Evolutionary conservation across 1,139 yeast genomes (phyloP).

Genomic region (Hansenula sp.): DNA sequence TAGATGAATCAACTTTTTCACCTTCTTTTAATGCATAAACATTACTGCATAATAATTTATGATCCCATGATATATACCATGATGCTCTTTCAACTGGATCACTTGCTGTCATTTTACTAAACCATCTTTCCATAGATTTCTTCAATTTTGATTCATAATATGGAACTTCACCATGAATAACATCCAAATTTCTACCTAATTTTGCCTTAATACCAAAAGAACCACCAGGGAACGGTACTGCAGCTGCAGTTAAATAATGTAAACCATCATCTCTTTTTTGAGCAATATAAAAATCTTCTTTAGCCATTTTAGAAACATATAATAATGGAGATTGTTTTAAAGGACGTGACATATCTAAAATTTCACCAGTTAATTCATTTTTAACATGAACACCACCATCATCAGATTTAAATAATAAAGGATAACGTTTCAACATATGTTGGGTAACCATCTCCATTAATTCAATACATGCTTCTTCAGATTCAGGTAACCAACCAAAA

Average conservation of each 20-base stretch:
- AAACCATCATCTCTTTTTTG: slow-evolving; percentile 48
- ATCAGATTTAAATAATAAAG: slow-evolving; percentile 51
- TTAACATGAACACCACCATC: slow-evolving; percentile 46
- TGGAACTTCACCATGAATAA: slow-evolving; percentile 65
- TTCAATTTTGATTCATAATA: slow-evolving; percentile 61
- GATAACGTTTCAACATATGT: slow-evolving; percentile 60
- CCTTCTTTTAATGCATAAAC: slow-evolving; percentile 42
- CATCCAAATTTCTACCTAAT: slow-evolving; percentile 56
- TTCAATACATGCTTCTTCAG: slow-evolving; percentile 59
- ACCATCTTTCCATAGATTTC: slow-evolving; percentile 73
- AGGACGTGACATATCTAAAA: slow-evolving; percentile 55
- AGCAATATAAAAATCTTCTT: slow-evolving; percentile 69
- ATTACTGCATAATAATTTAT: slow-evolving; percentile 50
- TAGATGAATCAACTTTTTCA: slow-evolving; percentile 29
- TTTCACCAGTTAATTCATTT: slow-evolving; percentile 59
- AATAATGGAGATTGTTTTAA: slow-evolving; percentile 59
- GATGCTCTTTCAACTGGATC: slow-evolving; percentile 74
- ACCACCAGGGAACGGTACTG: slow-evolving; percentile 79
- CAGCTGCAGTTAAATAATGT: slow-evolving; percentile 68
- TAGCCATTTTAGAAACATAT: slow-evolving; percentile 64
- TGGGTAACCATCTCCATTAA: slow-evolving; percentile 57
- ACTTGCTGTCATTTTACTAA: slow-evolving; percentile 51
- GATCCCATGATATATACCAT: slow-evolving; percentile 74
- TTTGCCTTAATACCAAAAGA: slow-evolving; percentile 58
- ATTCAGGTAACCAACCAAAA: slow-evolving; percentile 65